Conservation (phyloP, 139 green algal genomes). For the Haematococcus lacustris region DNA sequence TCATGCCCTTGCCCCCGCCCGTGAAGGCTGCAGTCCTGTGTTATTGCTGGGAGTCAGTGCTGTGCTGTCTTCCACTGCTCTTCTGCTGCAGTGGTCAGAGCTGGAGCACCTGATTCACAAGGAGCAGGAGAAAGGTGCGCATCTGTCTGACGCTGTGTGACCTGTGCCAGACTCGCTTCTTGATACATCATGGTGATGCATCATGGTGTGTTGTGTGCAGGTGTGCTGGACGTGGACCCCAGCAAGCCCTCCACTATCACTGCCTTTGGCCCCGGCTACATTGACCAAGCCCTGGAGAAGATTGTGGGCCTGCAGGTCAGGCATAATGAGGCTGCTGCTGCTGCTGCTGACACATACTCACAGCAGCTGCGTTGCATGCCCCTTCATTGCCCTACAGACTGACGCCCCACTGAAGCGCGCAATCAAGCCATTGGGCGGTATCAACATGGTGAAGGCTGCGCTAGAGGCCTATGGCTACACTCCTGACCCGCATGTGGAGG, state of each 20-base stretch:
- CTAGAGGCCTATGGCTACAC: slow-evolving; percentile 29
- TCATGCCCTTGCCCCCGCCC: too few species aligned
- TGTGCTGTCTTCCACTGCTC: too few species aligned
- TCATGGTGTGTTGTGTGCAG: too few species aligned
- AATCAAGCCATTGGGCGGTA: slow-evolving; percentile 70
- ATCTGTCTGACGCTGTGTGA: too few species aligned
- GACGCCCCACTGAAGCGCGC: slow-evolving; percentile 60
- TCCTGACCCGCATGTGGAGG: slow-evolving; percentile 26
- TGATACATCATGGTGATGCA: too few species aligned
- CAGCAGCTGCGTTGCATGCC: too few species aligned
- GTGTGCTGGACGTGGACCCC: slow-evolving; percentile 57
- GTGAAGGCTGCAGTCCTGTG: too few species aligned
- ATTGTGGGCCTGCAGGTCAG: slow-evolving; percentile 49
- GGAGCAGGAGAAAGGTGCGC: slow-evolving; percentile 31
- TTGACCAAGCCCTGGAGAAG: slow-evolving; percentile 45
- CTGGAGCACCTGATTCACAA: slow-evolving; percentile 33
- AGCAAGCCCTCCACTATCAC: slow-evolving; percentile 52
- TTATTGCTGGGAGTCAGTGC: too few species aligned
- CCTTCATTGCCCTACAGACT: slow-evolving; percentile 72
- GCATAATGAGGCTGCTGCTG: too few species aligned
- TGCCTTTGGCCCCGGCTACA: slow-evolving; percentile 56
- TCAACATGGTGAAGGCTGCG: slow-evolving; percentile 59
- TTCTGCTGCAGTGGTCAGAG: slow-evolving; percentile 39
- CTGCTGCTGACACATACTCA: too few species aligned
- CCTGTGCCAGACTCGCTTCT: too few species aligned